Conservation (phyloP, 805 yeast species). For the Wickerhamiella musiphila region DNA sequence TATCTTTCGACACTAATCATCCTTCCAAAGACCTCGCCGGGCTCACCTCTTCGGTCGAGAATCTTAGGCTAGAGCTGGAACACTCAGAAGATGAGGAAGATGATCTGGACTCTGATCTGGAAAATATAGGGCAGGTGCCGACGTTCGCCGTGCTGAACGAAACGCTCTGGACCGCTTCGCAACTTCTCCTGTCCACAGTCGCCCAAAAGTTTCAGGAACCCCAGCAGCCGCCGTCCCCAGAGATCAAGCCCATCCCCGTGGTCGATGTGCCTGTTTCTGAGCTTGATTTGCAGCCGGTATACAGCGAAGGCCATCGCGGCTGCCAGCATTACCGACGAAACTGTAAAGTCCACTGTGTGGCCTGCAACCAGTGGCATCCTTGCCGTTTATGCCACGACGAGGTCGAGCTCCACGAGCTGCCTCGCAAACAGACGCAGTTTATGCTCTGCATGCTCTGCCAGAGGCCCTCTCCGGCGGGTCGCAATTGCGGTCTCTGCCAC, state of each 20-base stretch:
- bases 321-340: constrained; percentile 71
- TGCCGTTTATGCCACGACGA: constrained; percentile 79
- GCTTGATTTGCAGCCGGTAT: constrained; percentile 1
- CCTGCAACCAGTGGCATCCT: constrained; percentile 56
- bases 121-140: constrained; percentile 12
- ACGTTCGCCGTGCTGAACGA: constrained; percentile 10
- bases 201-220: constrained; percentile 1
- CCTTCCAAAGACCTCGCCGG: too few relatives aligned
- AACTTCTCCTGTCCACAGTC: background rate
- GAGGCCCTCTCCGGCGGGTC: constrained; percentile 56
- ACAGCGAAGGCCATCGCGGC: constrained; percentile 36
- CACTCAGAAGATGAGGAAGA: constrained; percentile 4
- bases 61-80: too few relatives aligned
- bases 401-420: constrained; percentile 39
- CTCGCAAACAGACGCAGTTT: constrained; percentile 41
- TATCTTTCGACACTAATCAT: too few relatives aligned
- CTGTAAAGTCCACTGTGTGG: constrained; percentile 68
- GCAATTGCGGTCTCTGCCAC: constrained; percentile 53
- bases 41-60: too few relatives aligned
- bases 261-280: background rate
- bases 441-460: constrained; percentile 70
- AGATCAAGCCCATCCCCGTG: background rate
- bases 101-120: constrained; percentile 9
- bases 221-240: background rate
- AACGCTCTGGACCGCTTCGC: constrained; percentile 10